Evolutionary conservation across 257 asterid genomes (phyloP), one percentile per base, ranked within the genome.

Genomic region (Rhazya stricta): DNA sequence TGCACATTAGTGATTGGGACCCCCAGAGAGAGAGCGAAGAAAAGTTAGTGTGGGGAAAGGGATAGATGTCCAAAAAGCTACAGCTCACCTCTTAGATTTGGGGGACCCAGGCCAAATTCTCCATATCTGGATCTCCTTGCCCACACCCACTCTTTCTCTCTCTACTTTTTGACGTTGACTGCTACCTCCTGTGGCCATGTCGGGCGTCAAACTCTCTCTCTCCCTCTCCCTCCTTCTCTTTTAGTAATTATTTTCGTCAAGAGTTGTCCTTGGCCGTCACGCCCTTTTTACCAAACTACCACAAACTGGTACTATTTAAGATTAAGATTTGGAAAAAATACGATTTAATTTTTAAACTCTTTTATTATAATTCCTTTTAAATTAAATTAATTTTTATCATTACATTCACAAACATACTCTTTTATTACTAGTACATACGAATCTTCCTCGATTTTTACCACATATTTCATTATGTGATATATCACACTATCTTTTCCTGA

Each of bases 71-170:
- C 48, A 66, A 37, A 66, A 66, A 66, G 71, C 71, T 19, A 66
- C 71, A 66, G 71, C 71, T 66, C 71, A 66, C 30, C 71, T 66
- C 71, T 36, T 66, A 66, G 71, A 66, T 66, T 66, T 66, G 71
- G 0, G 71, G 71, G 71, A 19, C 71, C 71, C 71, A 37, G 4
- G 21, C 18, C 18, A 66, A 66, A 66, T 66, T 66, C 71, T 66
- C 71, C 71, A 66, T 66, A 66, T 66, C 71, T 66, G 19, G 71
- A 66, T 66, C 37, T 66, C 71, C 9, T 66, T 32, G 48, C 71
- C 50, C 46, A 18, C 48, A 32, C 42, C 43, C 30, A 15, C 41
- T 9, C 48, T 37, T 10, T 32, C 70, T 37, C 70, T 66, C 32
- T 66, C 71, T 9, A 6, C 48, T 37, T 66, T 66, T 37, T 66